Conservation (phyloP, 805 yeast genomes). For the Saccharomycopsis sp. region DNA sequence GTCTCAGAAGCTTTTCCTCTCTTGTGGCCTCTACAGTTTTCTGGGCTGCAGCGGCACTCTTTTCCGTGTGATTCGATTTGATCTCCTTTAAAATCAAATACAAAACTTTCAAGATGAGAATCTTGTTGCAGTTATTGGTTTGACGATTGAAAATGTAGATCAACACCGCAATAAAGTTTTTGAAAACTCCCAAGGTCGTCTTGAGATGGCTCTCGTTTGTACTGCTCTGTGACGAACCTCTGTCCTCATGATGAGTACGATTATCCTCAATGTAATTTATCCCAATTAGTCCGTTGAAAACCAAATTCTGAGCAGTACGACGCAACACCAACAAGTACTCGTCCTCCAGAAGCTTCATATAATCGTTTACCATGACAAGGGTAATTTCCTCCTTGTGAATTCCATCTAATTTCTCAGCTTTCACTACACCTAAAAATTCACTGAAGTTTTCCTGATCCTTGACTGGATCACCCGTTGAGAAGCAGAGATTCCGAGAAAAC, state of each 20-base stretch:
- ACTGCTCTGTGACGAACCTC: background rate
- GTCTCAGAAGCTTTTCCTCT: background rate
- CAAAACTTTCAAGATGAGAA: constrained; percentile 46
- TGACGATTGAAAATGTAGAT: constrained; percentile 51
- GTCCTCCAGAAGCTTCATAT: constrained; percentile 7
- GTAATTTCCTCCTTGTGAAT: background rate
- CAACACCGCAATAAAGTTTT: constrained; percentile 41
- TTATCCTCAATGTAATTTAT: background rate
- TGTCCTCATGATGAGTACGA: background rate
- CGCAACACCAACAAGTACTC: constrained; percentile 10
- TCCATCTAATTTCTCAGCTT: background rate
- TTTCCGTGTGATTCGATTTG: constrained; percentile 1
- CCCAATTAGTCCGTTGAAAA: constrained; percentile 17
- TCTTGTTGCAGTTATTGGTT: constrained; percentile 45
- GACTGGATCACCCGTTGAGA: constrained; percentile 1
- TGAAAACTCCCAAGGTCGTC: constrained; percentile 23
- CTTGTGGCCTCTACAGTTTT: background rate
- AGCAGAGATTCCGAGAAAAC: constrained; percentile 9
- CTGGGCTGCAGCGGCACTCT: background rate
- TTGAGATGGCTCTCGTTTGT: background rate
- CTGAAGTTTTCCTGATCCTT: constrained; percentile 1
- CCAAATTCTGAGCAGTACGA: constrained; percentile 12
- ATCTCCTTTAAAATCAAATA: constrained; percentile 33
- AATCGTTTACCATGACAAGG: background rate
- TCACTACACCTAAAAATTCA: constrained; percentile 11